Percentiles rank a stretch among this genome's conserved stretches.
Conservation (phyloP, 139 green algal genomes). For the Picochlorum sp. region DNA sequence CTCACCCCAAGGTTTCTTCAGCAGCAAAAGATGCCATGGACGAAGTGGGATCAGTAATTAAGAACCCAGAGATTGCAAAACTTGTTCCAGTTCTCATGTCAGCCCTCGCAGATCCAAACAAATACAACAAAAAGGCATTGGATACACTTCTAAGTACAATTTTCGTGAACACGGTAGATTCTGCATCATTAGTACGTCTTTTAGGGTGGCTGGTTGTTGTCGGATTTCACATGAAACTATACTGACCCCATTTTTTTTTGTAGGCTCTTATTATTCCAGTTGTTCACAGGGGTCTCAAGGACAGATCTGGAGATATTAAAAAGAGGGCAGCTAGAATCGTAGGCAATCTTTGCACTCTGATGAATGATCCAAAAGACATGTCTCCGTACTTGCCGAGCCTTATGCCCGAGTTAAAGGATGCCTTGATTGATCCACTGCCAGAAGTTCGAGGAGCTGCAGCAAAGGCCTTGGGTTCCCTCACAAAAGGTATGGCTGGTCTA, state of each 20-base stretch:
- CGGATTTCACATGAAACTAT: background rate
- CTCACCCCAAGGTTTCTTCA: conserved; percentile 82
- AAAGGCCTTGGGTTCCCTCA: conserved; percentile 72
- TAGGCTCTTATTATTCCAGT: conserved; percentile 89
- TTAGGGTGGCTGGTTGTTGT: background rate
- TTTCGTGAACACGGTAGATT: conserved; percentile 95
- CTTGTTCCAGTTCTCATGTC: conserved; percentile 76
- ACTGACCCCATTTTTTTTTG: background rate
- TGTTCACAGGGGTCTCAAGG: conserved; percentile 76
- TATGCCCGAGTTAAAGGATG: conserved; percentile 79
- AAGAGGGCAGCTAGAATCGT: conserved; percentile 87
- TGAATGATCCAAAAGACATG: conserved; percentile 93
- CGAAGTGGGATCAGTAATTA: conserved; percentile 85
- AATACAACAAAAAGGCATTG: conserved; percentile 54
- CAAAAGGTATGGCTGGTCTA: conserved; percentile 66
- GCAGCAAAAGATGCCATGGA: conserved; percentile 72
- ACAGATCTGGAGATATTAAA: conserved; percentile 87
- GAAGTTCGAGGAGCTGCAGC: conserved; percentile 77
- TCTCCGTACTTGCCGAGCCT: conserved; percentile 82
- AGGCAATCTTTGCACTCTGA: conserved; percentile 87
- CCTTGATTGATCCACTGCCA: conserved; percentile 86
- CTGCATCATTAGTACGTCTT: conserved; percentile 52
- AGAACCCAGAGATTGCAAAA: conserved; percentile 83
- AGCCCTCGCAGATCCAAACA: conserved; percentile 78
- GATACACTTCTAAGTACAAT: conserved; percentile 74